phyloP scores from a whole-genome alignment of 23 red algal genomes.

The Gracilaria domingensis region DNA sequence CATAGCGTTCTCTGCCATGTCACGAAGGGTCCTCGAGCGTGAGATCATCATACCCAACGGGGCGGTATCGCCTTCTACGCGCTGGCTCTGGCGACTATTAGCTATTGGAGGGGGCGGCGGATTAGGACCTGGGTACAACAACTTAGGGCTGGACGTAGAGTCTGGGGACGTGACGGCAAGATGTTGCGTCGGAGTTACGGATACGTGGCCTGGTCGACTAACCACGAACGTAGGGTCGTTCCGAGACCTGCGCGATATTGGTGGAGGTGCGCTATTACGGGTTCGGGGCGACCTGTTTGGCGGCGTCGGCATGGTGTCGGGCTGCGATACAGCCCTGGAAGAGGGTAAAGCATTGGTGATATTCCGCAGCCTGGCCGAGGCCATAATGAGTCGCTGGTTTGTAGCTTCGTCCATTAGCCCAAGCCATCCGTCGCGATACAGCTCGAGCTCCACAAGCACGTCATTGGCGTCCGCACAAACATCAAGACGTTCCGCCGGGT shows the following conservation, averaged over 20 bases:
- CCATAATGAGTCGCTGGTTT: background rate
- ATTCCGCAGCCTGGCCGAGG: slow-evolving; percentile 12
- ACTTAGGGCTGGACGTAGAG: background rate
- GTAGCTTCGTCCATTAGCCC: background rate
- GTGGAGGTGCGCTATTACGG: background rate
- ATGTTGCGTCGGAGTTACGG: background rate
- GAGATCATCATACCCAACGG: slow-evolving; percentile 48
- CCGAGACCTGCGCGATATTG: background rate
- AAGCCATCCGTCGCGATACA: slow-evolving; percentile 44
- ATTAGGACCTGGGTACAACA: background rate
- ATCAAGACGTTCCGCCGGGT: background rate
- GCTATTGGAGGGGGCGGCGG: background rate
- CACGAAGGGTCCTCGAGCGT: slow-evolving; percentile 39
- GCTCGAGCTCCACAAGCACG: slow-evolving; percentile 38
- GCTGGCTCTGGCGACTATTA: background rate
- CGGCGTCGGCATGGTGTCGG: no score
- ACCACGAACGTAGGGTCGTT: background rate
- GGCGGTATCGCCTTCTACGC: slow-evolving; percentile 3
- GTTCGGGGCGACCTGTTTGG: background rate
- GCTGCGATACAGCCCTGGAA: no score
- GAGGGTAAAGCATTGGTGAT: background rate
- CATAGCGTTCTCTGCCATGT: slow-evolving; percentile 43
- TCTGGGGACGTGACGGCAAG: background rate
- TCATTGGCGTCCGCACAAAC: slow-evolving; percentile 45
- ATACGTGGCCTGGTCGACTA: slow-evolving; percentile 17